Percentiles rank a stretch among this genome's conserved stretches.
Evolutionary conservation across 352 stramenopile genomes (phyloP).

Genomic region (Globisporangium emineosum): DNA sequence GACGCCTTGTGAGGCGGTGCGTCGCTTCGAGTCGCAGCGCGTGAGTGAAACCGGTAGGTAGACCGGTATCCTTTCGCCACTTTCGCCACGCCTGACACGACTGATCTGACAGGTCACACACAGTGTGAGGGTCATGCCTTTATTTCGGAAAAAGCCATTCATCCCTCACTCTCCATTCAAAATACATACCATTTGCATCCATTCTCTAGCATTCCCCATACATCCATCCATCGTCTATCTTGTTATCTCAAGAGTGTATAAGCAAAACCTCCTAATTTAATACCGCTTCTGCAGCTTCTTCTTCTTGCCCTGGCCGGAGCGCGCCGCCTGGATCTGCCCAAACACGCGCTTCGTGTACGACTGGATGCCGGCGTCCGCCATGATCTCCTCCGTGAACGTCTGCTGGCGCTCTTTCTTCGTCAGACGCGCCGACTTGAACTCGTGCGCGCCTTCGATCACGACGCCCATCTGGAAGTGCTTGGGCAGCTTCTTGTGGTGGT

Average conservation of each 20-base stretch:
- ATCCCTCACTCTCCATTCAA: neutral
- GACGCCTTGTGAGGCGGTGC: constrained; percentile 6
- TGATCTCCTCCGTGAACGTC: constrained; percentile 95
- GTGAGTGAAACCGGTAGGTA: neutral
- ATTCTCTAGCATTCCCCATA: neutral
- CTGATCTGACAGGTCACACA: neutral
- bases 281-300: constrained; percentile 35
- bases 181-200: neutral
- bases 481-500: constrained; percentile 76
- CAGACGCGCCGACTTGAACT: constrained; percentile 89
- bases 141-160: neutral
- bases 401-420: constrained; percentile 90
- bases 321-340: constrained; percentile 60
- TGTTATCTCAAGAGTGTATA: neutral
- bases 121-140: neutral
- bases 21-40: constrained; percentile 1
- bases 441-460: constrained; percentile 89
- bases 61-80: neutral
- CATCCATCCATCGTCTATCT: neutral
- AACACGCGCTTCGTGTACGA: constrained; percentile 88
- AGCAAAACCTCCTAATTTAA: neutral
- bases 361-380: constrained; percentile 83
- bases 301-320: constrained; percentile 49
- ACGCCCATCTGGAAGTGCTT: constrained; percentile 91
- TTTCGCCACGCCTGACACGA: neutral